Evolutionary conservation across 2,329 filamentous ascomycete genomes (phyloP), one percentile per base, ranked within the genome.

Genomic region (Aureobasidium mangrovei): DNA sequence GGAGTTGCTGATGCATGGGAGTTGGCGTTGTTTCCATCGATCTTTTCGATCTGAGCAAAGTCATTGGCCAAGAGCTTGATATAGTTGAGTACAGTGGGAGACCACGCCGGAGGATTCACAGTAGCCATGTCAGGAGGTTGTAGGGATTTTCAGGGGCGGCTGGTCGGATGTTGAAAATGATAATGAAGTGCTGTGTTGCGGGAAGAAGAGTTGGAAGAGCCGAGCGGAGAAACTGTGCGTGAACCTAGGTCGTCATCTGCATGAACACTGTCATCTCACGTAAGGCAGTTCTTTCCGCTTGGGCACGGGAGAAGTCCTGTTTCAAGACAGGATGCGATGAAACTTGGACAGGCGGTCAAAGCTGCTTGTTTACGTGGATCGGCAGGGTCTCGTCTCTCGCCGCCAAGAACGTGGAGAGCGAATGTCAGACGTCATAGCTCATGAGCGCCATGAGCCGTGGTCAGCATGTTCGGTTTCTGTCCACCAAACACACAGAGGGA

Each of bases 21-120:
- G 29, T 26, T 10, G 24, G 24, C 5, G 18, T 18, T 36, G 6
- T 53, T 28, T 8, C 12, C 26, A 26, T 53, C 31, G 5, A 44
- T 53, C 6, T 31, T 31, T 3, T 43, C 40, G n/a, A 44, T 1
- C 41, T 53, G 49, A 8, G 32, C 27, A 32, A 12, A 53, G 4
- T 53, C 52, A n/a, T 32, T 44, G n/a, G 35, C n/a, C 29, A 54
- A 26, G 7, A n/a, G 12, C 18, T 47, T 46, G 33, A 44, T 31
- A 41, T 54, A 33, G 6, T 47, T 28, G 18, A 54, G 28, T 8
- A 54, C 41, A 24, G 52, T 35, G 12, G 52, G 43, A 18, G 52
- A 54, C 49, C 49, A 53, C 8, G 49, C 6, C 12, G 24, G 40
- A 18, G 48, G 31, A 5, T 35, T 27, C 7, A 24, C 28, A 4